Base-by-base conservation (phyloP, 2,329 filamentous ascomycete genomes). In the Fusarium subtropicale region DNA sequence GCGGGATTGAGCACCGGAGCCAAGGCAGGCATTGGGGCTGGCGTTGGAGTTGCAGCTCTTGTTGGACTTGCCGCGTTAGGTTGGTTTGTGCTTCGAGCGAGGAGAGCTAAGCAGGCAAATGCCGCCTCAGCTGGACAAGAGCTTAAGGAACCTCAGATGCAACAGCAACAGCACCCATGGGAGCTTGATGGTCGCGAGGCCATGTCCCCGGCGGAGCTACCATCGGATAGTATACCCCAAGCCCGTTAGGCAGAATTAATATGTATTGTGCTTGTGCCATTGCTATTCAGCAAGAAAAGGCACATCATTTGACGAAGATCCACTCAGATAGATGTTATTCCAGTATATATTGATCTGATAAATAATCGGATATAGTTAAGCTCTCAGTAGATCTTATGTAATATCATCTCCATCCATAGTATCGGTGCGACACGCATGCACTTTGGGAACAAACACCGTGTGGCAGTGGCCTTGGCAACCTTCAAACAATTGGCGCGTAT, bases 1-100 rank as follows among this genome's bases (percentile, higher is more conserved):
- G 24, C n/a, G 3, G 34, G 36, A 12, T 36, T 59, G 2, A 60
- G 57, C 16, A 50, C 7, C 9, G 44, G 36, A 13, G 44, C 34
- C 3, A 59, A 59, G 24, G 20, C 33, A 13, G 58, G 58, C 0
- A 59, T 60, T 31, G 54, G 54, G 1, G 5, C 18, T 6, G 55
- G 58, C 1, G 6, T 38, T 38, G 58, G 54, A 31, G 13, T 60
- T 9, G 55, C 2, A 7, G 54, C 13, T n/a, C 42, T 60, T 42
- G 6, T 3, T 26, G 44, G 12, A 10, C 16, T 60, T 7, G 10
- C 18, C 0, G 58, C n/a, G 4, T n/a, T 60, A 1, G 34, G 13
- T 0, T 60, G 58, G 54, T 60, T 60, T 44, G 24, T 60, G 2
- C 20, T 51, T 8, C 54, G 55, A 7, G 24, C 36, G 36, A 60